Percentiles rank a stretch among this genome's conserved stretches.
Conservation (phyloP, 352 stramenopile genomes). For the Pythium rhizo-oryzae region DNA sequence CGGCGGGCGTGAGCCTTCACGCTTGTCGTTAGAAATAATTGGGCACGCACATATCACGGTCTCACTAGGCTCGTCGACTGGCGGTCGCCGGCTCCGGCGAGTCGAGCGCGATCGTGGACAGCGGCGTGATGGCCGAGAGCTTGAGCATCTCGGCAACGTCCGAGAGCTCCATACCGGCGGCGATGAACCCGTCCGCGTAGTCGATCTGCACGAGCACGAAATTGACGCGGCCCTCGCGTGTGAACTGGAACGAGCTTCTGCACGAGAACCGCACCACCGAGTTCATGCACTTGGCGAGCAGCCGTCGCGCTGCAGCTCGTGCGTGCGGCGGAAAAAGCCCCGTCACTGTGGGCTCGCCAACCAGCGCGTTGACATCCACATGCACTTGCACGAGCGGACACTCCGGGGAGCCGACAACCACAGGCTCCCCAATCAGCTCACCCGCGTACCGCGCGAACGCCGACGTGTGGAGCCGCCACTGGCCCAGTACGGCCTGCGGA, state of each 20-base stretch:
- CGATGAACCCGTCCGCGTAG: slow-evolving; percentile 17
- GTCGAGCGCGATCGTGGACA: background rate
- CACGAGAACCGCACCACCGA: background rate
- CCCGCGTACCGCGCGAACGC: background rate
- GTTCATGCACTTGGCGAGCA: background rate
- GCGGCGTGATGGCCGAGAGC: background rate
- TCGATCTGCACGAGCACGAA: slow-evolving; percentile 13
- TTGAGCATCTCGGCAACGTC: slow-evolving; percentile 17
- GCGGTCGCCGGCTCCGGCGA: too few relatives aligned
- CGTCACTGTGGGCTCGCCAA: background rate
- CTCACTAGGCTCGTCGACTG: background rate
- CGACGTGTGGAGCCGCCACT: slow-evolving; percentile 3
- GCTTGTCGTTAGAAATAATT: too few relatives aligned
- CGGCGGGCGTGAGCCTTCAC: too few relatives aligned
- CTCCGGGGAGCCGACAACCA: background rate
- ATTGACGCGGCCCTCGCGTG: slow-evolving; percentile 4
- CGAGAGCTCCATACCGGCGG: background rate
- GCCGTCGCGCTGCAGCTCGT: background rate
- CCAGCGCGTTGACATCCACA: background rate
- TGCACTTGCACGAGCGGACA: background rate
- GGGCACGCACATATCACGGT: too few relatives aligned
- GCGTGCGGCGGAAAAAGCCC: background rate
- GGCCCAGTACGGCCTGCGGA: background rate
- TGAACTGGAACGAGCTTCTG: slow-evolving; percentile 16
- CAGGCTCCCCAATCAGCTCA: background rate